phyloP scores from a whole-genome alignment of 352 stramenopile species.

The Peronospora tabacina region DNA sequence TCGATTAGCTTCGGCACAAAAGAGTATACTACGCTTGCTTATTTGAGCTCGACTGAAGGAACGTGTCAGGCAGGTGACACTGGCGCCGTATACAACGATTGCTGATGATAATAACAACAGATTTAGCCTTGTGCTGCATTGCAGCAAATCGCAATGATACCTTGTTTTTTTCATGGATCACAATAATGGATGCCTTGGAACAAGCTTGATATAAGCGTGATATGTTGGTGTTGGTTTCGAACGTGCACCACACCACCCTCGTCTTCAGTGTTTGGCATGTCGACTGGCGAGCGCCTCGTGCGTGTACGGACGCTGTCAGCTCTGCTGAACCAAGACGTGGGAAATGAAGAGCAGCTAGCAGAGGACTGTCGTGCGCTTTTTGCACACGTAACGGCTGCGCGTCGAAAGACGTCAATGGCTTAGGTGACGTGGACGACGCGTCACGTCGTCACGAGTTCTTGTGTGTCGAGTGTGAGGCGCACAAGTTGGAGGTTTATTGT shows the following conservation, averaged over 20 bases:
- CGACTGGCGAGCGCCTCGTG: slow-evolving; percentile 30
- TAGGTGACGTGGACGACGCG: slow-evolving; percentile 21
- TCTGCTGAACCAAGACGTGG: slow-evolving; percentile 57
- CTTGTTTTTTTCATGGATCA: too few species aligned
- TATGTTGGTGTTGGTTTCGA: too few species aligned
- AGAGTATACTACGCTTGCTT: too few species aligned
- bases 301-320: slow-evolving; percentile 71
- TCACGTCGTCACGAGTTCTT: slow-evolving; percentile 35
- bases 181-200: too few species aligned
- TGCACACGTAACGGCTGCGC: slow-evolving; percentile 22
- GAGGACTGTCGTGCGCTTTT: slow-evolving; percentile 48
- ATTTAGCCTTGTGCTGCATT: too few species aligned
- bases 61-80: too few species aligned
- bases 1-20: too few species aligned
- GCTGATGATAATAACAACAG: too few species aligned
- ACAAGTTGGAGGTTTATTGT: slow-evolving; percentile 71
- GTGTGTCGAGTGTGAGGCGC: slow-evolving; percentile 64
- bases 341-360: slow-evolving; percentile 47
- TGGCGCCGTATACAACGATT: too few species aligned
- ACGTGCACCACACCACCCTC: neutral
- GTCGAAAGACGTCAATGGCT: slow-evolving; percentile 16
- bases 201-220: too few species aligned
- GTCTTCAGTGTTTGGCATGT: slow-evolving; percentile 1
- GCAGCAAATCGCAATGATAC: too few species aligned
- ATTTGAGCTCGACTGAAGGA: too few species aligned